These are phyloP conservation scores for Nicotiana sylvestris DNA, from an alignment of 257 asterid genomes.

Conservation along the genomic window DNA sequence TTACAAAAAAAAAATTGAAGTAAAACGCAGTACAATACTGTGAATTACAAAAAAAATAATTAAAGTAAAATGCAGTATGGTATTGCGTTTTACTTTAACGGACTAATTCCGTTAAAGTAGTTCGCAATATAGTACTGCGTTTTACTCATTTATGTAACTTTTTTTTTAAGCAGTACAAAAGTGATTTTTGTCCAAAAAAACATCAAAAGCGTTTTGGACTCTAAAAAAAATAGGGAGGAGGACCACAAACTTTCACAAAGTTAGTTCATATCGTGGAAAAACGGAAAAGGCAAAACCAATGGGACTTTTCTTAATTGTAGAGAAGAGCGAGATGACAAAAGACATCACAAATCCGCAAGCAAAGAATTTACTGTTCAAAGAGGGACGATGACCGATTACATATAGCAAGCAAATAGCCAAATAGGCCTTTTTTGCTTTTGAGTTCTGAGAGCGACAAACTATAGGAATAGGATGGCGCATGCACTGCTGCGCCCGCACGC, in stretches of 20 bases:
- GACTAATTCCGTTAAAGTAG: no score
- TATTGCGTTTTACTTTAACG: no score
- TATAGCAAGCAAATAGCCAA: background rate
- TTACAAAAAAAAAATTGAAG: no score
- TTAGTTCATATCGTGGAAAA: background rate
- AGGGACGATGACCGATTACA: background rate
- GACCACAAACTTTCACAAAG: background rate
- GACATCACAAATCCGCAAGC: background rate
- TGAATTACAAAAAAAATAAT: no score
- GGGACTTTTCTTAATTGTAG: background rate
- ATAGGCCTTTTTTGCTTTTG: background rate
- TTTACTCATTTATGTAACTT: no score
- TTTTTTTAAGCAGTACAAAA: no score
- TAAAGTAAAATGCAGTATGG: no score
- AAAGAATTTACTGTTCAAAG: background rate
- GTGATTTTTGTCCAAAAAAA: no score
- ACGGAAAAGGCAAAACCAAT: background rate
- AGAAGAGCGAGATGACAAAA: background rate
- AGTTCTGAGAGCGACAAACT: slow-evolving; percentile 3
- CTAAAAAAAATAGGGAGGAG: background rate
- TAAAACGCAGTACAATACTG: no score
- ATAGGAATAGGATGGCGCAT: background rate
- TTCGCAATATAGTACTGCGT: no score
- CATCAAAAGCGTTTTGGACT: background rate
- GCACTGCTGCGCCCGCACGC: background rate